Conservation (phyloP, 2,329 filamentous ascomycete genomes). For the Lecanicillium sp. region DNA sequence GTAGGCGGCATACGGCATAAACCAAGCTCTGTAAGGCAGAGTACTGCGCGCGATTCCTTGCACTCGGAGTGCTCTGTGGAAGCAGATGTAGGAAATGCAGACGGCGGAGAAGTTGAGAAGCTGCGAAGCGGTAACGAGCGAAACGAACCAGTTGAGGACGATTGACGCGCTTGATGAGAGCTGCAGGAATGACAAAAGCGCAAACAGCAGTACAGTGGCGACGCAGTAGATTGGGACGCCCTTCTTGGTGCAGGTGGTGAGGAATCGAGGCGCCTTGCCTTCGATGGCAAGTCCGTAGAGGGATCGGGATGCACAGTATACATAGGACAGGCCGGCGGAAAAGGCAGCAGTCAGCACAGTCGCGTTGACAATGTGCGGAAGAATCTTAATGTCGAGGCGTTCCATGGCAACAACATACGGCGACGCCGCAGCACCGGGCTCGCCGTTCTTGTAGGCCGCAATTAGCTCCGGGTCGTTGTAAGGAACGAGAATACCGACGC, state of each 20-base stretch:
- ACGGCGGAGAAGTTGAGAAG: slow-evolving; percentile 67
- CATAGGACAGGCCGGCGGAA: slow-evolving; percentile 58
- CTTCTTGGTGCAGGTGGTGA: slow-evolving; percentile 51
- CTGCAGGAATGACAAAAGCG: slow-evolving; percentile 66
- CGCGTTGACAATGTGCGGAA: slow-evolving; percentile 68
- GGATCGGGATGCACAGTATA: slow-evolving; percentile 60
- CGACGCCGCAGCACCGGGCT: slow-evolving; percentile 61
- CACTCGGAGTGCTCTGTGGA: slow-evolving; percentile 58
- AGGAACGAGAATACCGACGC: slow-evolving; percentile 64
- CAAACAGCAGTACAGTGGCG: slow-evolving; percentile 54
- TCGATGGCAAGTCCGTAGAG: slow-evolving; percentile 63
- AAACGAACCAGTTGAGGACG: slow-evolving; percentile 67
- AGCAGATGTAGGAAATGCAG: slow-evolving; percentile 64
- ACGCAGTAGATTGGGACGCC: slow-evolving; percentile 74
- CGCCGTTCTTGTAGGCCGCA: slow-evolving; percentile 48
- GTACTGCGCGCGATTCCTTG: slow-evolving; percentile 61
- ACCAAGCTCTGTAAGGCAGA: slow-evolving; percentile 61
- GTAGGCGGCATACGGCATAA: slow-evolving; percentile 67
- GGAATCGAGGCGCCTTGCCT: slow-evolving; percentile 53
- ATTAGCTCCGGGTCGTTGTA: slow-evolving; percentile 57
- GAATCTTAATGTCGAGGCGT: slow-evolving; percentile 50
- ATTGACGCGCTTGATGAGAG: slow-evolving; percentile 57
- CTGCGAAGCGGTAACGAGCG: slow-evolving; percentile 61
- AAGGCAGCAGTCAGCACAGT: slow-evolving; percentile 60
- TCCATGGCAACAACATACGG: slow-evolving; percentile 63